phyloP scores from a whole-genome alignment of 129 eudicot genomes.

The Apium graveolens region DNA sequence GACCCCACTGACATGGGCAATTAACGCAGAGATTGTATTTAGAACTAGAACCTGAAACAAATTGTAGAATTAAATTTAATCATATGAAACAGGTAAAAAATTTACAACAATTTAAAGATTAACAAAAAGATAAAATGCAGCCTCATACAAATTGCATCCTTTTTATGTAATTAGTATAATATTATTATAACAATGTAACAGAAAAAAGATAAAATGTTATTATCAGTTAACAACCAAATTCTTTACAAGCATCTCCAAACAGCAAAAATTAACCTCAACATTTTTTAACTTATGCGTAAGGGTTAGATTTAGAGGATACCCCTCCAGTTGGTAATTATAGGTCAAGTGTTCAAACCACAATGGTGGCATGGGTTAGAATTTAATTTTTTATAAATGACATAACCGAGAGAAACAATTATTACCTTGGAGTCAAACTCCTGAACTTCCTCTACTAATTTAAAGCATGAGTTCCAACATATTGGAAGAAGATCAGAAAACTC shows the following conservation, averaged over 20 bases:
- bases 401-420: conserved; percentile 7
- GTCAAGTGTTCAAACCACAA: not conserved
- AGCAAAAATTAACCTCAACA: not conserved
- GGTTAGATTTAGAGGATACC: not conserved
- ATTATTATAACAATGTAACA: not conserved
- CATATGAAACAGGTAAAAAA: not conserved
- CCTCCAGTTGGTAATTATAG: not conserved
- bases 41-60: conserved; percentile 81
- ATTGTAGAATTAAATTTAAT: not conserved
- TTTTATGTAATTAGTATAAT: not conserved
- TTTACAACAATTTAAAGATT: not conserved
- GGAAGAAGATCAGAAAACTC: conserved; percentile 90
- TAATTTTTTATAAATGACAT: not conserved
- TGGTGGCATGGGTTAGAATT: not conserved
- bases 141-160: not conserved
- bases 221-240: not conserved
- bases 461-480: conserved; percentile 79
- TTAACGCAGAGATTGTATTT: conserved; percentile 69
- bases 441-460: conserved; percentile 78
- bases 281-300: not conserved
- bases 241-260: not conserved
- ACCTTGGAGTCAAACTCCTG: conserved; percentile 98
- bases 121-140: not conserved
- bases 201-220: not conserved
- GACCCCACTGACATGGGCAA: conserved; percentile 64